phyloP scores from a whole-genome alignment of 495 filamentous ascomycete genomes.

The Penicillium macrosclerotiorum region DNA sequence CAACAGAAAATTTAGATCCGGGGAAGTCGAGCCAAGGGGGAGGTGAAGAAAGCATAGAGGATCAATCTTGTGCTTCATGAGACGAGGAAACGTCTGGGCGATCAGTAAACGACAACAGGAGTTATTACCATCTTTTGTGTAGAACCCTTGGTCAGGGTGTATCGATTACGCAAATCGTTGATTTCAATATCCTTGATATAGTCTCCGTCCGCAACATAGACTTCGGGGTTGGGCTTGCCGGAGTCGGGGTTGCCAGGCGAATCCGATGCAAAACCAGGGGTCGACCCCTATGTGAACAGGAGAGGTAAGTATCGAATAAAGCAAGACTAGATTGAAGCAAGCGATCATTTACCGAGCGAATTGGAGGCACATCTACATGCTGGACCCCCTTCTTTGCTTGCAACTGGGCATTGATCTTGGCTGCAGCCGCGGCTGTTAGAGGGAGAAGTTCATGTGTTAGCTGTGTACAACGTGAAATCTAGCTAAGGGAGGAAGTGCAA shows the following conservation, averaged over 20 bases:
- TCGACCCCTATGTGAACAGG: conserved; percentile 40
- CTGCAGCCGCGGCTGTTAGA: conserved; percentile 77
- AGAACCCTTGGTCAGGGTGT: conserved; percentile 94
- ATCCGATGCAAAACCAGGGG: conserved; percentile 45
- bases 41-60: conserved; percentile 36
- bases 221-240: conserved; percentile 72
- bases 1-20: conserved; percentile 46
- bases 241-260: conserved; percentile 49
- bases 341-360: conserved; percentile 55
- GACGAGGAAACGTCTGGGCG: conserved; percentile 50
- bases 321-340: neutral
- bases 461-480: conserved; percentile 1
- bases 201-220: conserved; percentile 93
- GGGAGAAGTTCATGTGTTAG: conserved; percentile 14
- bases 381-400: conserved; percentile 92
- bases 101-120: conserved; percentile 78
- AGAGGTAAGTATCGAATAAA: conserved; percentile 1
- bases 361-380: conserved; percentile 90
- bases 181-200: conserved; percentile 98
- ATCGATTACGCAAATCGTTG: conserved; percentile 95
- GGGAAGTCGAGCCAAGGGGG: conserved; percentile 35
- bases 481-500: neutral
- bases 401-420: conserved; percentile 88
- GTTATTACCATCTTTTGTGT: conserved; percentile 99
- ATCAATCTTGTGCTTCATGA: conserved; percentile 8